These are phyloP conservation scores for Volvox reticuliferus DNA, from an alignment of 139 green algal genomes.

Conservation along the genomic window DNA sequence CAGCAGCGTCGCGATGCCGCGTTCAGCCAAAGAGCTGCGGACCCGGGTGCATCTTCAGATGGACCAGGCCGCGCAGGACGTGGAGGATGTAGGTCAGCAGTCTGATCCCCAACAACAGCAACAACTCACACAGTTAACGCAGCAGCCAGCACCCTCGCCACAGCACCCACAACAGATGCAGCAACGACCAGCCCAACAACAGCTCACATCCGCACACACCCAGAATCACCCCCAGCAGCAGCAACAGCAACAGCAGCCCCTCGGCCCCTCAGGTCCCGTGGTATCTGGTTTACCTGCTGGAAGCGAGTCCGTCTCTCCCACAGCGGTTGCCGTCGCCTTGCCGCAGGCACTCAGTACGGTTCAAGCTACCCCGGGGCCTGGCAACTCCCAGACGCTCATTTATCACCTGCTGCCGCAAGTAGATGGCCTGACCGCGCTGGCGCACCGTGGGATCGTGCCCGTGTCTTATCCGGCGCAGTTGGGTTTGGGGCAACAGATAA, in stretches of 20 bases:
- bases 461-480: not conserved
- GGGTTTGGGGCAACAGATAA: not conserved
- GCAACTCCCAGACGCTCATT: not conserved
- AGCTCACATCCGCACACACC: not conserved
- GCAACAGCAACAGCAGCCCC: constrained; percentile 1
- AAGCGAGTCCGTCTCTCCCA: not conserved
- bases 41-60: not conserved
- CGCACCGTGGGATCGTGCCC: not conserved
- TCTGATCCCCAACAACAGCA: not conserved
- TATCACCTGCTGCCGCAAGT: not conserved
- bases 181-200: not conserved
- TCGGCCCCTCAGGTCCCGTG: not conserved
- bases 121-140: not conserved
- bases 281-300: not conserved
- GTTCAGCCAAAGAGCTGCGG: not conserved
- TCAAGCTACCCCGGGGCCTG: not conserved
- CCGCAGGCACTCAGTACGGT: not conserved
- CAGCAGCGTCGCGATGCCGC: not conserved
- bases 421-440: not conserved
- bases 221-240: constrained; percentile 8
- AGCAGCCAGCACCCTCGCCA: constrained; percentile 11
- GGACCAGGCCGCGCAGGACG: constrained; percentile 1
- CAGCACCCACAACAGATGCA: not conserved
- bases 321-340: not conserved
- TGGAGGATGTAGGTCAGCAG: not conserved